Evolutionary conservation across 2,329 filamentous ascomycete species (phyloP).

Genomic region (Paecilomyces fulvus): DNA sequence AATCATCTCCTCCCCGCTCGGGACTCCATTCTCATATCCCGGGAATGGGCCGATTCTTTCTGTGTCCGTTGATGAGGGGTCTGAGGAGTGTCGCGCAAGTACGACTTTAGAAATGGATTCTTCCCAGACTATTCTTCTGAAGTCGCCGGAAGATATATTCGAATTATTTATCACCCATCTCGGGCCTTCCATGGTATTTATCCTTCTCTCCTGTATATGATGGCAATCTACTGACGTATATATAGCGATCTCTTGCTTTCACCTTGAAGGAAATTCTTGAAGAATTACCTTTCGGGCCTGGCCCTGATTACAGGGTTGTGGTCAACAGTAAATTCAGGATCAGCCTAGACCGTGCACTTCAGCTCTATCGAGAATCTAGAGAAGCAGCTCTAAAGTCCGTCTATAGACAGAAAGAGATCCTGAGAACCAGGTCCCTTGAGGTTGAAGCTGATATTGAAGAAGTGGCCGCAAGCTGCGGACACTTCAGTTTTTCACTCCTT

Average conservation of each 20-base stretch:
- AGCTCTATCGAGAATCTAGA: slow-evolving; percentile 68
- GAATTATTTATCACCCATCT: slow-evolving; percentile 80
- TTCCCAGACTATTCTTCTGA: slow-evolving; percentile 5
- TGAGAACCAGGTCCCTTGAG: slow-evolving; percentile 58
- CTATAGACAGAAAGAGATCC: slow-evolving; percentile 70
- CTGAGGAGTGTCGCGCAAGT: slow-evolving; percentile 48
- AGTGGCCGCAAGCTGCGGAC: slow-evolving; percentile 92
- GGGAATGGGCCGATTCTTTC: slow-evolving; percentile 45
- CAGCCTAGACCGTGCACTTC: slow-evolving; percentile 72
- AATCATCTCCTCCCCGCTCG: slow-evolving; percentile 11
- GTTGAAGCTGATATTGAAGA: slow-evolving; percentile 92
- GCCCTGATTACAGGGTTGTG: slow-evolving; percentile 58
- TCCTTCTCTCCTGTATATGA: background rate
- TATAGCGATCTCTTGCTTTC: slow-evolving; percentile 75
- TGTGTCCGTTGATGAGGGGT: slow-evolving; percentile 53
- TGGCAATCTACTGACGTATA: slow-evolving; percentile 3
- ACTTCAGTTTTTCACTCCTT: slow-evolving; percentile 87
- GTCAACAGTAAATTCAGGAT: slow-evolving; percentile 72
- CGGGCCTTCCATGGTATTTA: slow-evolving; percentile 70
- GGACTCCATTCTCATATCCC: slow-evolving; percentile 23
- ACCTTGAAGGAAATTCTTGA: slow-evolving; percentile 83
- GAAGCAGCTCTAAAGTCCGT: slow-evolving; percentile 67
- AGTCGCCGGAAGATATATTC: slow-evolving; percentile 70
- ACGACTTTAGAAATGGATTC: slow-evolving; percentile 26
- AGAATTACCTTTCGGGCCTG: slow-evolving; percentile 70